Base-by-base conservation (phyloP, 495 filamentous ascomycete species). In the Bathelium albidoporum region DNA sequence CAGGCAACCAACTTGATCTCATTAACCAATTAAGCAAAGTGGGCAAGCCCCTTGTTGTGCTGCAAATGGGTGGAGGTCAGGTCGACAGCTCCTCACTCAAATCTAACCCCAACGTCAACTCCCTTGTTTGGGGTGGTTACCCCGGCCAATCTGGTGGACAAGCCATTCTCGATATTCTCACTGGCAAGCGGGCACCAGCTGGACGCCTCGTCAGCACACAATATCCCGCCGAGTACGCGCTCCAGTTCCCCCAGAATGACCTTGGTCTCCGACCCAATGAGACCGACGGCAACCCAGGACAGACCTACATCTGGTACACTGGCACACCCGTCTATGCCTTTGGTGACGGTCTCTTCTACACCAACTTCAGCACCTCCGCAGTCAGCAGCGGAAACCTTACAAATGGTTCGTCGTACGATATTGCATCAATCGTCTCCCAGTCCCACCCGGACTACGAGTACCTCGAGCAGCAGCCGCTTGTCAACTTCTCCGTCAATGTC, bases 251-350 rank as follows among this genome's bases (percentile, higher is more conserved):
- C 0, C 80, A 81, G 63, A 82, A 77, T 0, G 78, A 87, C 61
- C 85, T 85, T 82, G 70, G 66, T 31, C 71, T 87, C 5, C 79
- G 83, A 0, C 82, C 84, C 0, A 73, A 73, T 31, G 65, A 71
- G 0, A 62, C 39, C 31, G 79, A 76, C 53, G 58, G 62, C 39
- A 72, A 62, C 28, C 72, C 73, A 0, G 82, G 84, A 0, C 77
- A 82, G 55, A 87, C 84, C 0, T 87, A 87, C 63, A 82, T 79
- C 68, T 87, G 81, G 81, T 87, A 85, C 65, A 81, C 78, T 1
- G 79, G 79, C 12, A 77, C 69, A 1, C 74, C 82, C 0, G 77
- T 82, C 22, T 81, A 80, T 29, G 76, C 77, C 10, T 87, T 85
- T 63, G 84, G 83, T 1, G 78, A 76, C 62, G 84, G 83, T 0